Evolutionary conservation across 108 stramenopile species (phyloP).

Genomic region (Mediolabrus comicus): DNA sequence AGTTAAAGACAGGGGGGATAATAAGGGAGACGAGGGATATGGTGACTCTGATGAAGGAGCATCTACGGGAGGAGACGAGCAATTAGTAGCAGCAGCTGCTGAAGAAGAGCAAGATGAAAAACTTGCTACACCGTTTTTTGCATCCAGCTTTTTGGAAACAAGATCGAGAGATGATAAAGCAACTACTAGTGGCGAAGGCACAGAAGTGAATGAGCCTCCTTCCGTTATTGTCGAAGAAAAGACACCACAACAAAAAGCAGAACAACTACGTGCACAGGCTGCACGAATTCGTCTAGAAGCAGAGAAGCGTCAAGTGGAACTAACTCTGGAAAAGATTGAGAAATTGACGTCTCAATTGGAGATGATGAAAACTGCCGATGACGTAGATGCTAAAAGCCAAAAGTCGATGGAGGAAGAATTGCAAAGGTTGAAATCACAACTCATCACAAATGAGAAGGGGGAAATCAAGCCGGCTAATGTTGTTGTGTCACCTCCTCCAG

Average conservation of each 20-base stretch:
- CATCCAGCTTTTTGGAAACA: background rate
- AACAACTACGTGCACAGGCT: constrained; percentile 54
- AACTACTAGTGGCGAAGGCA: background rate
- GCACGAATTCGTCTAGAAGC: constrained; percentile 71
- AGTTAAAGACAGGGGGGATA: constrained; percentile 3
- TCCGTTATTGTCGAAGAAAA: background rate
- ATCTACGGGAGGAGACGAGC: background rate
- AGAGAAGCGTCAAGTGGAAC: constrained; percentile 59
- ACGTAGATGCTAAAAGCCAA: constrained; percentile 17
- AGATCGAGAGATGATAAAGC: background rate
- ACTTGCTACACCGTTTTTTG: background rate
- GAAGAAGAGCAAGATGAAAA: background rate
- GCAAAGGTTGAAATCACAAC: constrained; percentile 43
- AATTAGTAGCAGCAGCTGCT: background rate
- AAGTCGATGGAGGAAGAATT: constrained; percentile 30
- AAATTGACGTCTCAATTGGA: constrained; percentile 52
- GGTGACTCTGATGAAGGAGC: background rate
- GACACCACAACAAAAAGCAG: constrained; percentile 31
- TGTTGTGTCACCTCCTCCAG: background rate
- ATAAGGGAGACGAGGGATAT: background rate
- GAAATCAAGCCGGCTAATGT: background rate
- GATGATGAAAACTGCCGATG: constrained; percentile 17
- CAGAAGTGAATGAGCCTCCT: background rate
- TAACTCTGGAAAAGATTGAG: constrained; percentile 71
- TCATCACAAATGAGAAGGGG: constrained; percentile 45